Evolutionary conservation across 805 yeast genomes (phyloP).

Genomic region (Kuraishia cidri): DNA sequence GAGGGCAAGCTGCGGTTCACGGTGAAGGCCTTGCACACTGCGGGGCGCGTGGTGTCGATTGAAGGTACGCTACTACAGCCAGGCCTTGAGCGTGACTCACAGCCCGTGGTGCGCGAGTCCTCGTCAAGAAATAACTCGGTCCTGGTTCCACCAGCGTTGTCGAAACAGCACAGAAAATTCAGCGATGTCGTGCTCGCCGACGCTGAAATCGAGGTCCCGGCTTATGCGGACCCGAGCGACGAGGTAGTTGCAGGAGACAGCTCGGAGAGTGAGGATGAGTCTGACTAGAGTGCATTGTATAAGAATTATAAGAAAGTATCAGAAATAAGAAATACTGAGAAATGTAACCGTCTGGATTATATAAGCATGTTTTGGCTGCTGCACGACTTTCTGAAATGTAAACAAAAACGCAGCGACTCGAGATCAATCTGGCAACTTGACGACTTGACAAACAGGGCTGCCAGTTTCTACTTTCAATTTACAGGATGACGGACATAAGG

Average conservation of each 20-base stretch:
- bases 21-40: slow-evolving; percentile 60
- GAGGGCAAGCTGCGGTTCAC: slow-evolving; percentile 80
- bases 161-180: slow-evolving; percentile 29
- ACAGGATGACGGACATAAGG: slow-evolving; percentile 18
- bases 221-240: too few species aligned
- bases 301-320: too few species aligned
- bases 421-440: too few species aligned
- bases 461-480: too few species aligned
- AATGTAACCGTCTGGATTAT: too few species aligned
- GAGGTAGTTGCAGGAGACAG: slow-evolving; percentile 2
- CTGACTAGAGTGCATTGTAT: neutral
- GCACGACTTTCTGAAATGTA: neutral
- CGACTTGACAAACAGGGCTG: too few species aligned
- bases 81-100: slow-evolving; percentile 43
- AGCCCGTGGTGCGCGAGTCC: slow-evolving; percentile 35
- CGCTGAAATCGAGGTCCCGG: neutral
- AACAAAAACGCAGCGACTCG: neutral
- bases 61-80: slow-evolving; percentile 78
- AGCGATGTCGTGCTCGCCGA: slow-evolving; percentile 15
- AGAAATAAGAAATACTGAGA: too few species aligned
- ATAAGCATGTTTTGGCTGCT: neutral
- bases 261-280: too few species aligned
- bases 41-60: slow-evolving; percentile 77
- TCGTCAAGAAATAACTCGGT: too few species aligned
- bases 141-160: neutral